phyloP scores from a whole-genome alignment of 78 protist genomes.

The Polysphondylium violaceum region DNA sequence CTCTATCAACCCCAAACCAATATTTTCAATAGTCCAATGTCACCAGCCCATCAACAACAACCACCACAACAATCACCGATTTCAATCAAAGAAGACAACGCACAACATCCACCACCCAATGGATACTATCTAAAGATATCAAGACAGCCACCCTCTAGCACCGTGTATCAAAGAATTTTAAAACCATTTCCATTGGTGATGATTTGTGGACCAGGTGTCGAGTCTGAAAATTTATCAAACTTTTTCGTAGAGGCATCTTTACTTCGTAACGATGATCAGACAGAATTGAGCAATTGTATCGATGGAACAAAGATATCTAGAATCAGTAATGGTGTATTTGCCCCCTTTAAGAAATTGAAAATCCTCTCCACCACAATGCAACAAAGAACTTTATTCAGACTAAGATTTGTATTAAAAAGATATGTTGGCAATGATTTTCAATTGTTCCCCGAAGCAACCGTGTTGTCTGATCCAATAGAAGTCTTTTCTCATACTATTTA shows the following conservation, averaged over 20 bases:
- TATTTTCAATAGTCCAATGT: not conserved
- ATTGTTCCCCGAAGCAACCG: slow-evolving; percentile 66
- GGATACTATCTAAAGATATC: slow-evolving; percentile 73
- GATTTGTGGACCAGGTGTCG: slow-evolving; percentile 76
- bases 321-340: slow-evolving; percentile 75
- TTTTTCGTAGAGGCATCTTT: slow-evolving; percentile 84
- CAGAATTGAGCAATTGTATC: slow-evolving; percentile 54
- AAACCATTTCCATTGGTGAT: slow-evolving; percentile 88
- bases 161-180: slow-evolving; percentile 87
- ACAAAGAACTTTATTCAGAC: slow-evolving; percentile 83
- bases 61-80: not conserved
- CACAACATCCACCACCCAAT: not conserved
- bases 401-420: slow-evolving; percentile 74
- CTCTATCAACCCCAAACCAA: not conserved
- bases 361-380: slow-evolving; percentile 83
- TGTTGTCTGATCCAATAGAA: slow-evolving; percentile 85
- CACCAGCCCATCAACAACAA: not conserved
- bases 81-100: not conserved
- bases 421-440: slow-evolving; percentile 81
- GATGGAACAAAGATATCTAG: slow-evolving; percentile 82
- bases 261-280: slow-evolving; percentile 68
- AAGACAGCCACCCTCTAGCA: slow-evolving; percentile 83
- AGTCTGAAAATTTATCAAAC: slow-evolving; percentile 42
- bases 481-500: slow-evolving; percentile 87
- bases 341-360: slow-evolving; percentile 82